phyloP scores from a whole-genome alignment of 345 rosid genomes.

The Mangifera indica region DNA sequence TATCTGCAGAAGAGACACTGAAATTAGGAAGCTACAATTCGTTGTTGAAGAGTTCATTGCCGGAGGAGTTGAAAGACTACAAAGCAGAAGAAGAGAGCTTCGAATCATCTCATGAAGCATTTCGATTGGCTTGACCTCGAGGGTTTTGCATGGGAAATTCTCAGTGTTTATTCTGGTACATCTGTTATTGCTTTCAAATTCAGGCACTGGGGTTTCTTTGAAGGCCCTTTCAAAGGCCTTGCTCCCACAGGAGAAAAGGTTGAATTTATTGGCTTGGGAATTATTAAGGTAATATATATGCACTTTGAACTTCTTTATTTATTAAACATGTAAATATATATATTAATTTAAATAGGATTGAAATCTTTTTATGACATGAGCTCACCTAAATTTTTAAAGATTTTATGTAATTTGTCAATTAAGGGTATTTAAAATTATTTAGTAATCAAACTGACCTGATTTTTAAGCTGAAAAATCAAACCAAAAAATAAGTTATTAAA shows the following conservation, averaged over 20 bases:
- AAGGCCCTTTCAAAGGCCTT: conserved; percentile 69
- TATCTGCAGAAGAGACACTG: conserved; percentile 65
- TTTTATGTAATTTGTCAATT: too few relatives aligned
- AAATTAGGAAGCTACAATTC: conserved; percentile 71
- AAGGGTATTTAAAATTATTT: too few relatives aligned
- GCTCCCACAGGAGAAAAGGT: conserved; percentile 68
- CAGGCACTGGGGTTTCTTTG: conserved; percentile 88
- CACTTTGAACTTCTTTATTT: not conserved
- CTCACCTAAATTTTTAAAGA: too few relatives aligned
- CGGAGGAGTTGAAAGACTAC: conserved; percentile 56
- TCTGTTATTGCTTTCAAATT: conserved; percentile 73
- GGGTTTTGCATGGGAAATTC: conserved; percentile 87
- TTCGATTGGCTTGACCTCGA: conserved; percentile 60
- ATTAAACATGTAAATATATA: too few relatives aligned
- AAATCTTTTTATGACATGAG: too few relatives aligned
- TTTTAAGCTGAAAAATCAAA: too few relatives aligned
- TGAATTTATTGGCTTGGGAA: conserved; percentile 61
- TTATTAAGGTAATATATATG: conserved; percentile 50
- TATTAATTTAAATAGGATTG: too few relatives aligned
- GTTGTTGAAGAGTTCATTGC: conserved; percentile 54
- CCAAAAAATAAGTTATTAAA: too few relatives aligned
- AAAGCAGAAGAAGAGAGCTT: conserved; percentile 71
- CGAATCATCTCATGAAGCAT: conserved; percentile 70
- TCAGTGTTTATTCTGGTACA: conserved; percentile 67
- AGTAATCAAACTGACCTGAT: too few relatives aligned